Evolutionary conservation across 202 grass and related monocot genomes (phyloP).

Genomic region (Zoysia matrella): DNA sequence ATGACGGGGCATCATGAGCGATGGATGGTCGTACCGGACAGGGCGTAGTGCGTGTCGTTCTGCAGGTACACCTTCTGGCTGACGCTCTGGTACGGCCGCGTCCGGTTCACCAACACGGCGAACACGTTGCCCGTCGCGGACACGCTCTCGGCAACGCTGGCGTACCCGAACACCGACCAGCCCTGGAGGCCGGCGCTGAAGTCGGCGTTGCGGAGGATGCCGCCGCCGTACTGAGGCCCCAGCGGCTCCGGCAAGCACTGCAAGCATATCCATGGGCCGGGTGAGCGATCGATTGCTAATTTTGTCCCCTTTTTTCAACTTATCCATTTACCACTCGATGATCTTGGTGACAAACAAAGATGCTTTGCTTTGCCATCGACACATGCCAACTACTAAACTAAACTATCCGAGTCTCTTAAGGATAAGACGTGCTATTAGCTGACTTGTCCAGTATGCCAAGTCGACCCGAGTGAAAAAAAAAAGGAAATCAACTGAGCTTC

Average conservation of each 20-base stretch:
- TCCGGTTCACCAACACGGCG: conserved; percentile 43
- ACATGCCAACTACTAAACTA: not conserved
- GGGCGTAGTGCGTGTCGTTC: not conserved
- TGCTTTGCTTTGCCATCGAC: conserved; percentile 31
- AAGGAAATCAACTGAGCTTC: not conserved
- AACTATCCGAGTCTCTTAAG: not conserved
- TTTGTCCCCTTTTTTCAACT: not conserved
- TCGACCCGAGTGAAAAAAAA: not conserved
- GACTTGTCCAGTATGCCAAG: conserved; percentile 29
- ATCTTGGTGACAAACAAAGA: conserved; percentile 10
- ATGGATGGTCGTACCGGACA: conserved; percentile 53
- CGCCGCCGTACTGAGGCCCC: conserved; percentile 65
- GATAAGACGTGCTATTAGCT: conserved; percentile 2
- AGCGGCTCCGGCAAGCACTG: conserved; percentile 77
- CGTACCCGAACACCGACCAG: conserved; percentile 62
- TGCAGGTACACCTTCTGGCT: conserved; percentile 78
- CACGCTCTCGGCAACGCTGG: conserved; percentile 22
- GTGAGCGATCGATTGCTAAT: too few relatives aligned
- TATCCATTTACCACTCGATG: conserved; percentile 14
- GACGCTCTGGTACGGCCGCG: conserved; percentile 62
- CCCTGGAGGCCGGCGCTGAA: conserved; percentile 53
- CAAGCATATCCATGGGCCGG: not conserved
- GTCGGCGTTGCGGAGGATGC: conserved; percentile 70
- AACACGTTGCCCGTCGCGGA: conserved; percentile 53
- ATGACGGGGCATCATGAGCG: not conserved